These are phyloP conservation scores for Laburnicola sp. DNA, from an alignment of 2,329 filamentous ascomycete genomes.

Conservation along the genomic window DNA sequence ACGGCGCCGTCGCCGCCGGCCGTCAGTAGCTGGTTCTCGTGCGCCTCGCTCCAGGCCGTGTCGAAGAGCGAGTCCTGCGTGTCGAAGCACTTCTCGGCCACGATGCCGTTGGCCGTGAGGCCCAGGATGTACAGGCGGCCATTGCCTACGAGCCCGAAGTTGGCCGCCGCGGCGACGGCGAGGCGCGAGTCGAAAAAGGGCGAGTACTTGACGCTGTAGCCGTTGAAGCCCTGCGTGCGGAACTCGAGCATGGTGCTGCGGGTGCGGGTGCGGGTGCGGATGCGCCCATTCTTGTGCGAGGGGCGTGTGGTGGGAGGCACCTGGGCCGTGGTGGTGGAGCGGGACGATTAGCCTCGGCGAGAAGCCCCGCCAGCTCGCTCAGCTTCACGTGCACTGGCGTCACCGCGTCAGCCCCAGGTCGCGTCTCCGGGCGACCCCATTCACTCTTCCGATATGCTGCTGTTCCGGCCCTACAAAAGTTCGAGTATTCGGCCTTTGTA, in stretches of 20 bases:
- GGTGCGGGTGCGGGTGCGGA: not conserved
- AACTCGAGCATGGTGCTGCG: slow-evolving; percentile 78
- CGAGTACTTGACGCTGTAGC: slow-evolving; percentile 96
- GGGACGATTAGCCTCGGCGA: not conserved
- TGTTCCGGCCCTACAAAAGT: not conserved
- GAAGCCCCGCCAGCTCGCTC: not conserved
- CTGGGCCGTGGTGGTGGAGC: not conserved
- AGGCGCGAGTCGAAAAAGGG: slow-evolving; percentile 96
- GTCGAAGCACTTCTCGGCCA: slow-evolving; percentile 88
- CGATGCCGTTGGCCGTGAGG: slow-evolving; percentile 79
- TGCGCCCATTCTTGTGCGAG: slow-evolving; percentile 19
- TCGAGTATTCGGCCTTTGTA: too few species aligned
- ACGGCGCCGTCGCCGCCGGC: slow-evolving; percentile 92
- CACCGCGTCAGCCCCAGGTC: not conserved
- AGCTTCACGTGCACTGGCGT: slow-evolving; percentile 10
- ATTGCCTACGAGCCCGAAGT: slow-evolving; percentile 97
- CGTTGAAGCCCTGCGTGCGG: slow-evolving; percentile 90
- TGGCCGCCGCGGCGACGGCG: slow-evolving; percentile 85
- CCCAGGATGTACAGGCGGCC: slow-evolving; percentile 84
- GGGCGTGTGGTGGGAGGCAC: too few species aligned
- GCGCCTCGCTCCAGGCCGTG: slow-evolving; percentile 89
- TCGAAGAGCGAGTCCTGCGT: slow-evolving; percentile 98
- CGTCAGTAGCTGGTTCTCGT: slow-evolving; percentile 90
- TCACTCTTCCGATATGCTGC: not conserved
- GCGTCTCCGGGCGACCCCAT: not conserved